Conservation (phyloP, 371 early-diverging fungal genomes). For the Umbelopsis sp. region DNA sequence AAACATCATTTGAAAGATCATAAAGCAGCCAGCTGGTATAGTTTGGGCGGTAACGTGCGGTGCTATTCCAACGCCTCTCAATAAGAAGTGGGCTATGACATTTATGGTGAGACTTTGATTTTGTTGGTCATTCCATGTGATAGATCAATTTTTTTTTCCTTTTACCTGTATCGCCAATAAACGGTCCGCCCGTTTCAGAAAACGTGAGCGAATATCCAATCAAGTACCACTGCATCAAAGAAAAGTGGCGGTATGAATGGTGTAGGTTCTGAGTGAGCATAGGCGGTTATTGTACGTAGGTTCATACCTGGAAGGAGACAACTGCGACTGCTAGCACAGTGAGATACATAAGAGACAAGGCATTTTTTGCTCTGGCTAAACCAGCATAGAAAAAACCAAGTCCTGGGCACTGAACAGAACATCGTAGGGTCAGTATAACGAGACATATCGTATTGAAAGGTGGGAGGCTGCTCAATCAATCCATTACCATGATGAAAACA, state of each 20-base stretch:
- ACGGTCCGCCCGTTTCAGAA: conserved; percentile 66
- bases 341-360: conserved; percentile 80
- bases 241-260: not conserved
- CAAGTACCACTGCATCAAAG: conserved; percentile 68
- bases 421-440: not conserved
- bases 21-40: conserved; percentile 65
- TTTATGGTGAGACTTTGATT: not conserved
- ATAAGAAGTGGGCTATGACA: conserved; percentile 41
- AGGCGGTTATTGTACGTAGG: not conserved
- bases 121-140: conserved; percentile 3
- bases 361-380: conserved; percentile 79
- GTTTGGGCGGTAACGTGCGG: conserved; percentile 49
- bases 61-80: conserved; percentile 44
- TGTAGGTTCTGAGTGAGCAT: no score
- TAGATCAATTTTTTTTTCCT: not conserved
- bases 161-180: conserved; percentile 79
- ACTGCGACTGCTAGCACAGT: conserved; percentile 79
- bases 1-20: conserved; percentile 79
- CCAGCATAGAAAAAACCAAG: conserved; percentile 86
- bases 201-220: conserved; percentile 88
- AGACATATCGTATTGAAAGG: not conserved
- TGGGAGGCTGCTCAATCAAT: not conserved
- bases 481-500: conserved; percentile 49
- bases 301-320: conserved; percentile 71
- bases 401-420: conserved; percentile 57